Evolutionary conservation across 2,329 filamentous ascomycete species (phyloP).

Genomic region (Aspergillus neoniger): DNA sequence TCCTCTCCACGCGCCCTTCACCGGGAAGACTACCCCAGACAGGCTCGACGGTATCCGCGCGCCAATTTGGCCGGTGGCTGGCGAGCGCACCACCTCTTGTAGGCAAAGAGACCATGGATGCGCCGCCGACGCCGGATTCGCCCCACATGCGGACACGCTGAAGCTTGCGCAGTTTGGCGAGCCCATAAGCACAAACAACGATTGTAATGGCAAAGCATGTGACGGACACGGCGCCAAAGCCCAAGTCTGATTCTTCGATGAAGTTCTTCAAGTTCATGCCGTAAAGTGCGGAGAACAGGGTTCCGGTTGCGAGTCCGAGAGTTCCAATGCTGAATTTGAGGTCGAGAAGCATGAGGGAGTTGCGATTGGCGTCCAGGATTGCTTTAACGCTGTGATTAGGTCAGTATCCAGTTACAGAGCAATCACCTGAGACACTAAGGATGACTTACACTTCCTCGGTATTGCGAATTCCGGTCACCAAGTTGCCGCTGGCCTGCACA

Average conservation of each 20-base stretch:
- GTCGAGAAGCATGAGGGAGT: slow-evolving; percentile 95
- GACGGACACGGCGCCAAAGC: slow-evolving; percentile 74
- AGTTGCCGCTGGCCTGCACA: slow-evolving; percentile 87
- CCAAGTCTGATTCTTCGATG: slow-evolving; percentile 88
- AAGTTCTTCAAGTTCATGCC: slow-evolving; percentile 99
- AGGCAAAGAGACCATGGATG: slow-evolving; percentile 31
- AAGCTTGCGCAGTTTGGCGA: slow-evolving; percentile 79
- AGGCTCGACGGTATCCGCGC: slow-evolving; percentile 46
- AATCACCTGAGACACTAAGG: not conserved
- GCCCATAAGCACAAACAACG: slow-evolving; percentile 78
- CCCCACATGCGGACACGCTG: slow-evolving; percentile 88
- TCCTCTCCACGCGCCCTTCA: slow-evolving; percentile 40
- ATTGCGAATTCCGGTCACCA: slow-evolving; percentile 93
- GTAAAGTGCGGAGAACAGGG: slow-evolving; percentile 97
- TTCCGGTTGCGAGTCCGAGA: slow-evolving; percentile 89
- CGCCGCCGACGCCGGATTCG: slow-evolving; percentile 49
- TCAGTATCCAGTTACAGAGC: slow-evolving; percentile 20
- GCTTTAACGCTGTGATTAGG: slow-evolving; percentile 72
- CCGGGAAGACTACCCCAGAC: slow-evolving; percentile 42
- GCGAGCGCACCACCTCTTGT: slow-evolving; percentile 26
- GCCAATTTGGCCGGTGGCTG: slow-evolving; percentile 42
- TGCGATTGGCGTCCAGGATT: slow-evolving; percentile 96
- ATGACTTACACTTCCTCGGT: slow-evolving; percentile 89
- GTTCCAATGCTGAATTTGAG: slow-evolving; percentile 96
- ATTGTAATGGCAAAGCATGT: slow-evolving; percentile 72